Evolutionary conservation across 2,329 filamentous ascomycete genomes (phyloP), one percentile per base, ranked within the genome.

Genomic region (Fusarium anthophilum): DNA sequence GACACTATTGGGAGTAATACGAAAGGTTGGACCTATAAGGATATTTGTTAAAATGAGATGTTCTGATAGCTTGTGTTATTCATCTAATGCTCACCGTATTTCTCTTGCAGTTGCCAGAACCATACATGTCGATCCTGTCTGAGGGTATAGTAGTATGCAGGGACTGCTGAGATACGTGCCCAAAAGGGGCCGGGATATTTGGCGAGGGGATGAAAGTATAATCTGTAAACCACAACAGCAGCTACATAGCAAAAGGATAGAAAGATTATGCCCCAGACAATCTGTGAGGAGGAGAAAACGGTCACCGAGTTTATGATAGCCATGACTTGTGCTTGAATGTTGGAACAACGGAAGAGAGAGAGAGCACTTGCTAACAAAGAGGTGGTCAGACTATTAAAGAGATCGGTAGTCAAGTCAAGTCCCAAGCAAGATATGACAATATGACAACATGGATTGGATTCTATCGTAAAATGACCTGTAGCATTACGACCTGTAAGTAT

Each of bases 111-210:
- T 12, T 51, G 43, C 51, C 62, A 69, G 44, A 73, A 51, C 75
- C 75, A 77, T 7, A 76, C 44, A 28, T 77, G 75, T 15, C 75
- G 67, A 48, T 77, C 63, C 10, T 68, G 59, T 20, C 64, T 74
- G 32, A 45, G 48, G 1, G 75, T 75, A 41, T 77, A 76, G n/a
- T 57, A 66, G 26, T 73, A 73, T 10, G 73, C 63, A 28, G 73
- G 73, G 10, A 73, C 66, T n/a, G 66, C 72, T 12, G 72, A 74
- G 22, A 89, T 85, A 58, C 83, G 84, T 32, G 82, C 87, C 85
- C 86, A 88, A 74, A 89, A 89, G 2, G 86, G 86, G 7, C 88
- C 88, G 1, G 87, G 87, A 70, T 88, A 89, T 38, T 83, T 81
- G 24, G 83, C 79, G 9, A 90, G 80, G 17, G 88, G 87, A 67